These are phyloP conservation scores for Ocimum tenuiflorum DNA, from an alignment of 257 asterid species.

Conservation along the genomic window DNA sequence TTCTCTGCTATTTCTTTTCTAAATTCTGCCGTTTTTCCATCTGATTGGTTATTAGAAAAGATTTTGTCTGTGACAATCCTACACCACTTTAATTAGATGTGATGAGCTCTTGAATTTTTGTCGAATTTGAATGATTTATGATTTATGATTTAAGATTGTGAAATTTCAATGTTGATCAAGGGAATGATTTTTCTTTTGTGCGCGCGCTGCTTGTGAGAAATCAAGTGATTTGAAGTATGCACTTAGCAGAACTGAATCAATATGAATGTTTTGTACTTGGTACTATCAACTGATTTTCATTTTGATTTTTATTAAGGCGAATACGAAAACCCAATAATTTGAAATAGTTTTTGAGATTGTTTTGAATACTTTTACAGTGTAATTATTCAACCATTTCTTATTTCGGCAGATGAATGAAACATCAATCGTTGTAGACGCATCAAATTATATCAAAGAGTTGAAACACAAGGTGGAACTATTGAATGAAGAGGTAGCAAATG, in stretches of 20 bases:
- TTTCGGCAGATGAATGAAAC: constrained; percentile 46
- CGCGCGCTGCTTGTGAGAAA: background rate
- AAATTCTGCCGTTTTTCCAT: background rate
- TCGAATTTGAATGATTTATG: background rate
- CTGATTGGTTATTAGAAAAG: background rate
- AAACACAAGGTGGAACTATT: constrained; percentile 68
- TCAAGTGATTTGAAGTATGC: background rate
- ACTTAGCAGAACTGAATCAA: background rate
- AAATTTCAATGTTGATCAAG: background rate
- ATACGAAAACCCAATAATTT: background rate
- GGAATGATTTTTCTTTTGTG: background rate
- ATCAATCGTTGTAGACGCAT: constrained; percentile 71
- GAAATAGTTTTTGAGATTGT: background rate
- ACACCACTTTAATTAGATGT: background rate
- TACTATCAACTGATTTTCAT: background rate
- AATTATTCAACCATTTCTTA: background rate
- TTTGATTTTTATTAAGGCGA: background rate
- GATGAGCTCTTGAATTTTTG: background rate
- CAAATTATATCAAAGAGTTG: constrained; percentile 63
- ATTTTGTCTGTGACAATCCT: background rate
- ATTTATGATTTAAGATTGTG: background rate
- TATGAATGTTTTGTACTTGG: background rate
- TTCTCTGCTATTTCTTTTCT: background rate
- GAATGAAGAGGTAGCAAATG: constrained; percentile 44
- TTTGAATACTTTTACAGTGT: background rate